Evolutionary conservation across 345 rosid genomes (phyloP).

Genomic region (Dovyalis caffra): DNA sequence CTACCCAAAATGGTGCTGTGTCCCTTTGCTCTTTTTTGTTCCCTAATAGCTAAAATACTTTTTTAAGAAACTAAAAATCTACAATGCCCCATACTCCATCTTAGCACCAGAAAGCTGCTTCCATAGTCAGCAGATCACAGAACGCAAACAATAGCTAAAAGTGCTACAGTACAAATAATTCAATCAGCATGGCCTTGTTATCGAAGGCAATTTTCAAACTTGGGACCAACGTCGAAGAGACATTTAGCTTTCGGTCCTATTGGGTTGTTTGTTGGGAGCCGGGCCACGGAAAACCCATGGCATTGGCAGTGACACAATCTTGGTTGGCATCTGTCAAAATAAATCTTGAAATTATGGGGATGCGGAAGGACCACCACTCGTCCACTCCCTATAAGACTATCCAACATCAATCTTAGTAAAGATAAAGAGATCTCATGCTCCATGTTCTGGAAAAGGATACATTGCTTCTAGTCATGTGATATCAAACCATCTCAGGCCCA

Average conservation of each 20-base stretch:
- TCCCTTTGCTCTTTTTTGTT: not conserved
- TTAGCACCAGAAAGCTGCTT: conserved; percentile 20
- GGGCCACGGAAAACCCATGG: conserved; percentile 23
- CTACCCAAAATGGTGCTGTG: not conserved
- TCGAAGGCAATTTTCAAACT: conserved; percentile 20
- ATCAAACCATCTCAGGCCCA: conserved; percentile 41
- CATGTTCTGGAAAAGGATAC: conserved; percentile 38
- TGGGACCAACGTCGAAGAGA: conserved; percentile 33
- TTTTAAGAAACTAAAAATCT: conserved; percentile 11
- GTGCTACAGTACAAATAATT: conserved; percentile 13
- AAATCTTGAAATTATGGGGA: conserved; percentile 24
- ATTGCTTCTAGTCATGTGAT: conserved; percentile 46
- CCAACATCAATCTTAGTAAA: conserved; percentile 31
- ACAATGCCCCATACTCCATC: conserved; percentile 12
- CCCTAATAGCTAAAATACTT: conserved; percentile 1
- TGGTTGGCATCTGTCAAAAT: conserved; percentile 31
- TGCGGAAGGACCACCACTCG: conserved; percentile 38
- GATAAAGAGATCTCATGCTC: conserved; percentile 32
- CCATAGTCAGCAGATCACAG: conserved; percentile 19
- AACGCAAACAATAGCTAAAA: conserved; percentile 31
- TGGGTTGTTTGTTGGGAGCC: conserved; percentile 18
- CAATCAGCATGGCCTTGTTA: conserved; percentile 19
- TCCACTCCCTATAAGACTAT: conserved; percentile 24
- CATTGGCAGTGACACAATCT: conserved; percentile 14
- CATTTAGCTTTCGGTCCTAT: conserved; percentile 21